Evolutionary conservation across 208 protist genomes (phyloP).

Genomic region (Wallacemonas sp.): DNA sequence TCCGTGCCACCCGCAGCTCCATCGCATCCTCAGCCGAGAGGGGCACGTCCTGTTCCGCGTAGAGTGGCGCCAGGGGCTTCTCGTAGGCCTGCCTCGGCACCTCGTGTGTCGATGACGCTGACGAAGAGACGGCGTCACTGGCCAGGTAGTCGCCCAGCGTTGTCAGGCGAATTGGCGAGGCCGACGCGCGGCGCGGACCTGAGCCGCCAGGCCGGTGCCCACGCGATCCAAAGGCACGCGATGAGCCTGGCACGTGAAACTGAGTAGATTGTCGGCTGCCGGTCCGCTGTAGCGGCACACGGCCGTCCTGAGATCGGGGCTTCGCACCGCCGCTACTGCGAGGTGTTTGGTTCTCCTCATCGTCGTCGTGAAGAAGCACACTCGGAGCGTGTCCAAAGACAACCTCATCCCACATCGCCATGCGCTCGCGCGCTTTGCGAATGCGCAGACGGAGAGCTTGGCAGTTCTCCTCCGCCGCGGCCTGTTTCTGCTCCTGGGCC

Average conservation of each 20-base stretch:
- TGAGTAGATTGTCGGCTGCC: not conserved
- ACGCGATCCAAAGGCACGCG: not conserved
- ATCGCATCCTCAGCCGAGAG: slow-evolving; percentile 34
- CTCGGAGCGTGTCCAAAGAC: slow-evolving; percentile 31
- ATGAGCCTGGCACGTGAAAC: not conserved
- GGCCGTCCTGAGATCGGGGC: no score
- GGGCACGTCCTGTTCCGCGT: not conserved
- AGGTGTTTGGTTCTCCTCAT: slow-evolving; percentile 22
- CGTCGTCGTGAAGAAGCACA: slow-evolving; percentile 15
- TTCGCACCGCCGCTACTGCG: no score
- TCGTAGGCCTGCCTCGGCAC: no score
- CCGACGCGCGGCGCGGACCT: not conserved
- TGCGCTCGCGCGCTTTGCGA: slow-evolving; percentile 29
- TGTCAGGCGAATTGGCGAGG: not conserved
- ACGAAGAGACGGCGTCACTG: no score
- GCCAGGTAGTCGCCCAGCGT: not conserved
- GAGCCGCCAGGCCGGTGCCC: not conserved
- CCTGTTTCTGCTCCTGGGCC: slow-evolving; percentile 67
- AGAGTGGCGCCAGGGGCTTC: slow-evolving; percentile 1
- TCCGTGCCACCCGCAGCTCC: slow-evolving; percentile 56
- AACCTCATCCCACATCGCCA: slow-evolving; percentile 49
- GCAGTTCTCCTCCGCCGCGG: slow-evolving; percentile 43
- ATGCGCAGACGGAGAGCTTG: slow-evolving; percentile 37
- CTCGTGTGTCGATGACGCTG: no score
- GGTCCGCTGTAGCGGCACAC: not conserved